Percentiles rank a stretch among this genome's conserved stretches.
Evolutionary conservation across 768 basidiomycete genomes (phyloP).

Genomic region (Russula brevipes): DNA sequence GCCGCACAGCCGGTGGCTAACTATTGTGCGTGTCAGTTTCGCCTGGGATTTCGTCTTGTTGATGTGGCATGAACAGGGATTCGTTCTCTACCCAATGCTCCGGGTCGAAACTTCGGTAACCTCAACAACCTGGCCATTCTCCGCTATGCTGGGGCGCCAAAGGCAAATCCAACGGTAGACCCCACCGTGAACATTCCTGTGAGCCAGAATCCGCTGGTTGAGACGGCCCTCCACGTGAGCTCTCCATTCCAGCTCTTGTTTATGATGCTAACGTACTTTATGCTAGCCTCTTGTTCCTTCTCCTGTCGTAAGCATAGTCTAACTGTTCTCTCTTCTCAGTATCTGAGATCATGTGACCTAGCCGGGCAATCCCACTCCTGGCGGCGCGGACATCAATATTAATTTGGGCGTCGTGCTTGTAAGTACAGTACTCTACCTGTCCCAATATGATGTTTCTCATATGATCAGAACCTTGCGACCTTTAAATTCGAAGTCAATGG

Average conservation of each 20-base stretch:
- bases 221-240: slow-evolving; percentile 20
- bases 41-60: slow-evolving; percentile 13
- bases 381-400: slow-evolving; percentile 22
- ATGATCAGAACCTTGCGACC: neutral
- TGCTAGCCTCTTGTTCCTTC: neutral
- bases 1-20: slow-evolving; percentile 27
- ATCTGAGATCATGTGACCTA: neutral
- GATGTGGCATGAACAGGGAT: slow-evolving; percentile 10
- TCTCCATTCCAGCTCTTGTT: too few species aligned
- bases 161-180: slow-evolving; percentile 9
- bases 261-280: neutral
- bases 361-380: slow-evolving; percentile 14
- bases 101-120: neutral
- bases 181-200: slow-evolving; percentile 4
- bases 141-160: slow-evolving; percentile 20
- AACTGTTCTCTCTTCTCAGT: too few species aligned
- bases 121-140: slow-evolving; percentile 17
- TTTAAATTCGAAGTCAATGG: slow-evolving; percentile 35
- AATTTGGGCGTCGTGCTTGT: slow-evolving; percentile 20
- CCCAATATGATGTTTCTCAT: neutral
- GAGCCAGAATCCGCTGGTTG: slow-evolving; percentile 6
- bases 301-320: neutral
- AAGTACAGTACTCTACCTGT: neutral
- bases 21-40: neutral
- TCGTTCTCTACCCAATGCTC: slow-evolving; percentile 1